These are phyloP conservation scores for Micractinium conductrix DNA, from an alignment of 139 green algal genomes.

Conservation along the genomic window DNA sequence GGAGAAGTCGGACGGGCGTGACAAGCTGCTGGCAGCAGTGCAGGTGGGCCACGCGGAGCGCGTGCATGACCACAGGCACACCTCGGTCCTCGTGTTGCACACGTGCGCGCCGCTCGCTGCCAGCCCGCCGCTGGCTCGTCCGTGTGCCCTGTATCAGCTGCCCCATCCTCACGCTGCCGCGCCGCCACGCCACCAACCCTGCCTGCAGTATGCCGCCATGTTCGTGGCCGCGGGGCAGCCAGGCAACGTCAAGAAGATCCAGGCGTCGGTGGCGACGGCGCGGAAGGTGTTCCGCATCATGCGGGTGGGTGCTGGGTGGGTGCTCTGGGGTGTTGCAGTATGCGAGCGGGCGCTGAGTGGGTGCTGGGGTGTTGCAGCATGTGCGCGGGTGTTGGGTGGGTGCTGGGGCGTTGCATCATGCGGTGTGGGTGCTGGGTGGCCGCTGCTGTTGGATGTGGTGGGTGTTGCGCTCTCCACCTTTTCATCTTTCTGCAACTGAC, in stretches of 20 bases:
- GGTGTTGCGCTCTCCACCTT: neutral
- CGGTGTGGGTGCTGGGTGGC: no score
- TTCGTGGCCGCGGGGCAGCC: conserved; percentile 86
- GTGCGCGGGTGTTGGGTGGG: no score
- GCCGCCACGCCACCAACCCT: no score
- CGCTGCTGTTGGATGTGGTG: neutral
- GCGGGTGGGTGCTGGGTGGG: conserved; percentile 20
- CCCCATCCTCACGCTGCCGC: no score
- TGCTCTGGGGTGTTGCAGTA: neutral
- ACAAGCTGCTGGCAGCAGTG: conserved; percentile 93
- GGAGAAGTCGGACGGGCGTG: conserved; percentile 89
- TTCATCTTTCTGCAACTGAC: neutral
- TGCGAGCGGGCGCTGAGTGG: neutral
- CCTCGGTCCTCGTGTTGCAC: neutral
- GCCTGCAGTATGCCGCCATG: conserved; percentile 87
- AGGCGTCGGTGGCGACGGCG: conserved; percentile 85
- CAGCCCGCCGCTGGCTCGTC: neutral
- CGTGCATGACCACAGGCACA: neutral
- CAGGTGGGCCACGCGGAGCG: conserved; percentile 60
- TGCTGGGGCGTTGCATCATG: neutral
- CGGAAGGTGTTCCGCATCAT: conserved; percentile 93
- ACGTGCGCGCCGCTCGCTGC: neutral
- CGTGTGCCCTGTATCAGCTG: neutral
- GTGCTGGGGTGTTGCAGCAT: neutral
- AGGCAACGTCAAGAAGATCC: conserved; percentile 88